phyloP scores from a whole-genome alignment of 1,139 yeast species.

The Hansenula sp. region DNA sequence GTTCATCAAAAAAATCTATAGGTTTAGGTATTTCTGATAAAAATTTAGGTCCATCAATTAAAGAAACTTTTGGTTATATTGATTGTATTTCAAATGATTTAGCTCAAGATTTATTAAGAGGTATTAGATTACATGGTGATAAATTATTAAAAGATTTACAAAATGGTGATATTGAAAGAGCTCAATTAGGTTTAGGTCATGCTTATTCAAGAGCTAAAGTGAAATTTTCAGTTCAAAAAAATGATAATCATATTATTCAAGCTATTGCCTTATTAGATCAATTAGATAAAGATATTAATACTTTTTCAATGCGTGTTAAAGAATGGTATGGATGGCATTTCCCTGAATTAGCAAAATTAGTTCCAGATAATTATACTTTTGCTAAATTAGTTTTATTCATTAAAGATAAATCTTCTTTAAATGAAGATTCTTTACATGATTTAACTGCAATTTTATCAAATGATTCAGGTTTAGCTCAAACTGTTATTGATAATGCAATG shows the following conservation, averaged over 20 bases:
- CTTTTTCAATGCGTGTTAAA: conserved; percentile 96
- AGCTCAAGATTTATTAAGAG: conserved; percentile 93
- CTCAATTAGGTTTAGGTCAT: conserved; percentile 97
- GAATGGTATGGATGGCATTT: conserved; percentile 99
- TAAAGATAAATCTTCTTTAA: conserved; percentile 80
- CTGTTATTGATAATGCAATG: conserved; percentile 85
- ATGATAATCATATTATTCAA: conserved; percentile 97
- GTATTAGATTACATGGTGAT: conserved; percentile 85
- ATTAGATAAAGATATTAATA: conserved; percentile 94
- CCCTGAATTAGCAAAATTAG: conserved; percentile 96
- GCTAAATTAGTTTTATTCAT: conserved; percentile 81
- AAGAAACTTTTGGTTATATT: conserved; percentile 81
- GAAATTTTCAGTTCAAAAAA: conserved; percentile 96
- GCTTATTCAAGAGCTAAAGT: conserved; percentile 99
- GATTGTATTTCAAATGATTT: conserved; percentile 90
- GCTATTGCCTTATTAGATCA: conserved; percentile 96
- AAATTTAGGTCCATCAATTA: conserved; percentile 94
- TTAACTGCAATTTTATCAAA: conserved; percentile 85
- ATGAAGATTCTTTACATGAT: conserved; percentile 83
- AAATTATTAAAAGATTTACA: conserved; percentile 89
- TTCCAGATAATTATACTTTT: conserved; percentile 84
- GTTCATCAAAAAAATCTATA: conserved; percentile 64
- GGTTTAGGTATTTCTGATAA: conserved; percentile 88
- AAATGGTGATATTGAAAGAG: conserved; percentile 94
- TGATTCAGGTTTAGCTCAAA: conserved; percentile 92